phyloP scores from a whole-genome alignment of 176 grass and related monocot species.

The Phoenix roebelenii region DNA sequence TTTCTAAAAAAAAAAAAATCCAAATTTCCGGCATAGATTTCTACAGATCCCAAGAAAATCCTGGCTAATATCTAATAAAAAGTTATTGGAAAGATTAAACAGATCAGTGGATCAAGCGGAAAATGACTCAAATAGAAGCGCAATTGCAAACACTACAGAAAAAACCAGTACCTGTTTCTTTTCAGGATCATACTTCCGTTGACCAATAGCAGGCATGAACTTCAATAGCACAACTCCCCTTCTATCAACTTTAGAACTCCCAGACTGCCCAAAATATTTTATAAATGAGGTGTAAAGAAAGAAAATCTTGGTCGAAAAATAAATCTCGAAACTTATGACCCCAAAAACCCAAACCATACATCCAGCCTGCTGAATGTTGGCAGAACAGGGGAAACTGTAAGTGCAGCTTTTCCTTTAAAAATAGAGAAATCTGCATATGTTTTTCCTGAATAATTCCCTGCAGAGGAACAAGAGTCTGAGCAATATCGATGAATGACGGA shows the following conservation, averaged over 20 bases:
- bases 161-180: constrained; percentile 61
- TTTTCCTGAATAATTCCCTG: constrained; percentile 32
- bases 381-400: constrained; percentile 51
- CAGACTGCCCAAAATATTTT: constrained; percentile 34
- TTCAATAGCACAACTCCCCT: constrained; percentile 69
- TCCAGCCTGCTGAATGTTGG: constrained; percentile 56
- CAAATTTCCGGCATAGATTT: too few species aligned
- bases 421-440: constrained; percentile 53
- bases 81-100: neutral
- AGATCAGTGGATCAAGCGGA: neutral
- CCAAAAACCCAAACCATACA: constrained; percentile 33
- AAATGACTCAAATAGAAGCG: neutral
- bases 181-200: constrained; percentile 73
- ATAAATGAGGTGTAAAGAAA: neutral
- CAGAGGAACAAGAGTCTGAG: constrained; percentile 11
- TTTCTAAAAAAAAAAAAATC: too few species aligned
- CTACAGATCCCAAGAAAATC: neutral
- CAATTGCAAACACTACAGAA: neutral
- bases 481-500: constrained; percentile 1
- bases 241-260: constrained; percentile 43
- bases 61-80: too few species aligned
- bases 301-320: neutral
- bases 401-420: constrained; percentile 89
- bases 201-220: constrained; percentile 70
- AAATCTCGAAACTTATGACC: neutral